Evolutionary conservation across 2,329 filamentous ascomycete species (phyloP), one percentile per base, ranked within the genome.

Genomic region (Ophiostoma triangulosporum): DNA sequence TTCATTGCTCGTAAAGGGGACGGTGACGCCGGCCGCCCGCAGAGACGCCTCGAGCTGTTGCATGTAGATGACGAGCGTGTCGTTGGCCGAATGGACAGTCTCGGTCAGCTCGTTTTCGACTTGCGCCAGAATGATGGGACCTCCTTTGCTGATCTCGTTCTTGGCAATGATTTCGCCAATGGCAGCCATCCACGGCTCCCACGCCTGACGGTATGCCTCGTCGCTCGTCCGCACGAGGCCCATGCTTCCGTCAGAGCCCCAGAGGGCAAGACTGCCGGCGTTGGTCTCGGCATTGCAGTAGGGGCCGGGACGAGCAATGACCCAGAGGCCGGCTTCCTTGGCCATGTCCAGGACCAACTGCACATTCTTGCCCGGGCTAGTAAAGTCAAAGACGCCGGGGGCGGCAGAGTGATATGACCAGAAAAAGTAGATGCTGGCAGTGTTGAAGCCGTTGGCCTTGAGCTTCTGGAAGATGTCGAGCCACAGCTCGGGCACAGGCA

Each of bases 131-230:
- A 94, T 87, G 7, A 94, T 75, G 0, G 86, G 86, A 8, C 88
- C 88, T 0, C 85, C 87, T 51, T 90, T 86, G 1, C 86, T 91
- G 61, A 94, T 90, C 61, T 93, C 86, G 0, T 78, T 81, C 53
- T 81, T 78, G 4, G 86, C 84, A 59, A 94, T 83, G 8, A 82
- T 79, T 12, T 73, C 72, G 26, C 76, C 77, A 49, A 90, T 74
- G 8, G 79, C 72, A 6, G 72, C 17, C 53, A 57, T 51, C 57
- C 56, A 57, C 1, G 57, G 57, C 20, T 52, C 48, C 57, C 57
- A 58, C 0, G 85, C 77, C 24, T 76, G 69, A 6, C 88, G 67
- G 58, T 77, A 91, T 4, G 74, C 78, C 0, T 74, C 67, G 24
- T 79, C 78, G 48, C 71, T 70, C 0, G 84, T 86, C 56, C 87